Conservation (phyloP, 2,329 filamentous ascomycete species). For the Trichothecium sympodiale region DNA sequence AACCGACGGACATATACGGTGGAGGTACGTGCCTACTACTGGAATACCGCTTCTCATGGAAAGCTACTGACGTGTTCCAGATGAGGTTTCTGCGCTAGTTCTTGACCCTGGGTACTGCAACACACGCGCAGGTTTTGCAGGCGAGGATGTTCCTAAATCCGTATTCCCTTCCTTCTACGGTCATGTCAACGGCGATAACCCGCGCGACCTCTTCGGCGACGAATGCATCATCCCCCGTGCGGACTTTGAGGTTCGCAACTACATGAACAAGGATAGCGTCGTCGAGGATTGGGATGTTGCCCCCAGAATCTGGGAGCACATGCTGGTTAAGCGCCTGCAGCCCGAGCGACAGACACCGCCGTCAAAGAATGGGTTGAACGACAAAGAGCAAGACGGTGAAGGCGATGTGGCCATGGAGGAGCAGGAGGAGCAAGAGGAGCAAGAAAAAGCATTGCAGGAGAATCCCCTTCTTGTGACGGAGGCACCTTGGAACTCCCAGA, state of each 20-base stretch:
- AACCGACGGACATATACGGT: constrained; percentile 52
- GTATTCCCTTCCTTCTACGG: constrained; percentile 88
- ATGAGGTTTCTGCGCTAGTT: constrained; percentile 94
- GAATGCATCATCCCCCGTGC: constrained; percentile 71
- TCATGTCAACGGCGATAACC: constrained; percentile 32
- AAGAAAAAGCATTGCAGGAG: constrained; percentile 77
- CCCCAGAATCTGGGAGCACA: constrained; percentile 81
- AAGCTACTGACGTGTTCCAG: constrained; percentile 32
- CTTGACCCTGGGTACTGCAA: constrained; percentile 89
- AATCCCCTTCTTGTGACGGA: constrained; percentile 91
- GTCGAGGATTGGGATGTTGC: constrained; percentile 97
- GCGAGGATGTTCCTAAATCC: constrained; percentile 93
- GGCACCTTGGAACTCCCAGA: constrained; percentile 80
- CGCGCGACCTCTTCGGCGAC: constrained; percentile 70
- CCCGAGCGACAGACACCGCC: constrained; percentile 60
- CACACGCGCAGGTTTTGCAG: constrained; percentile 89
- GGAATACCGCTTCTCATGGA: not conserved
- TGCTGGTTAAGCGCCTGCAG: constrained; percentile 80
- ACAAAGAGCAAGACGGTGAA: constrained; percentile 51
- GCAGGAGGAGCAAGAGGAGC: constrained; percentile 37
- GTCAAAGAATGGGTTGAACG: constrained; percentile 69
- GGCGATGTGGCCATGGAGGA: constrained; percentile 35
- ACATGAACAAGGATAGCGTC: constrained; percentile 77
- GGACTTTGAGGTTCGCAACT: constrained; percentile 78
- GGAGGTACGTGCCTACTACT: constrained; percentile 34